Evolutionary conservation across 2,329 filamentous ascomycete species (phyloP), one percentile per base, ranked within the genome.

Genomic region (Colletotrichum tanaceti): DNA sequence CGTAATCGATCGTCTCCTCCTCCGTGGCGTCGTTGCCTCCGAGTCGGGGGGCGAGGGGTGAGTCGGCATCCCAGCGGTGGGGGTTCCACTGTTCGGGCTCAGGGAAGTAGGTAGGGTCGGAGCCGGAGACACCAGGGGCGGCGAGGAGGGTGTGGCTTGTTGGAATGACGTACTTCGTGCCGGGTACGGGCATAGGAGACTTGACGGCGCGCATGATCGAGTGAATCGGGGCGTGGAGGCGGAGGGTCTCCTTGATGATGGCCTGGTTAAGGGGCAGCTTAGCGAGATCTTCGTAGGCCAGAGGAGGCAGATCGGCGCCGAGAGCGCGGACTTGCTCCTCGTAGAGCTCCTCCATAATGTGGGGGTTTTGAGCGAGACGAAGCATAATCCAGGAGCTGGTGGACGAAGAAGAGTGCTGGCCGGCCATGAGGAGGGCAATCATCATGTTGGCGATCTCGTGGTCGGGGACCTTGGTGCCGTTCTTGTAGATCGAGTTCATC

Each of bases 151-250:
- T 89, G 82, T 97, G 94, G 52, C 87, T 89, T 5, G 91, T 88
- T 9, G 95, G 94, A 72, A 98, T 89, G 65, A 93, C 89, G 76
- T 91, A 97, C 73, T 91, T 91, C 49, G 93, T 97, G 72, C 92
- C 92, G 38, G 93, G 89, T 32, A 97, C 87, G 13, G 89, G 87
- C 87, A 98, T 93, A 68, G 94, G 93, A 72, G 89, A 88, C 83
- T 95, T 97, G 79, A 97, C 95, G 74, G 93, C 92, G 74, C 94
- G 93, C 86, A 98, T 89, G 76, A 98, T 97, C 58, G 93, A 96
- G 86, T 98, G 94, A 75, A 98, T 98, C 1, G 94, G 94, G 1
- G 94, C 92, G 79, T 98, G 93, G 18, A 98, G 85, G 71, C 94
- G 92, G 46, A 98, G 90, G 3, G 94, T 97, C 82, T 98, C 94